Evolutionary conservation across 495 filamentous ascomycete species (phyloP).

Genomic region (Penicillium fimorum): DNA sequence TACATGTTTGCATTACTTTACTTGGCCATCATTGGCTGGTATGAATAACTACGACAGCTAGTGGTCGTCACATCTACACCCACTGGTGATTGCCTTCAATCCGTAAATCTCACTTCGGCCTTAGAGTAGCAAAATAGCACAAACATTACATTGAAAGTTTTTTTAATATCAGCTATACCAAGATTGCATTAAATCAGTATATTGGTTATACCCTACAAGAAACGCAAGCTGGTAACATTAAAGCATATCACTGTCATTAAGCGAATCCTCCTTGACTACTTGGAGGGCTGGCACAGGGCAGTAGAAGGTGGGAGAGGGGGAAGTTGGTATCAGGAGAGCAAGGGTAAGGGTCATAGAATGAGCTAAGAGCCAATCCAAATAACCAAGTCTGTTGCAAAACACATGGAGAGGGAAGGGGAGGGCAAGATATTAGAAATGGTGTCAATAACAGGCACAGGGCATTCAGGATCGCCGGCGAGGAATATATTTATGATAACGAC

Average conservation of each 20-base stretch:
- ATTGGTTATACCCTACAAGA: conserved; percentile 3
- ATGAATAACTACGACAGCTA: not conserved
- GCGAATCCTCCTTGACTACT: conserved; percentile 10
- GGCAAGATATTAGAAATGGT: conserved; percentile 23
- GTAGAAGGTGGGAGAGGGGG: not conserved
- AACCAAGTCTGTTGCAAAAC: conserved; percentile 4
- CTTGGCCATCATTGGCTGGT: not conserved
- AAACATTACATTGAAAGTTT: not conserved
- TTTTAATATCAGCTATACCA: not conserved
- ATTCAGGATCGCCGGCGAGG: conserved; percentile 16
- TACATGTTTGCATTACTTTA: conserved; percentile 1
- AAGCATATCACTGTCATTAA: conserved; percentile 14
- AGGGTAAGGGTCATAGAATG: not conserved
- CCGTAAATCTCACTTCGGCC: no score
- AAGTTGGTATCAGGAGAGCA: conserved; percentile 7
- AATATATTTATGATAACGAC: conserved; percentile 37
- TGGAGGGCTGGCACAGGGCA: not conserved
- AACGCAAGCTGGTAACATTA: not conserved
- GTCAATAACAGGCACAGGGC: conserved; percentile 18
- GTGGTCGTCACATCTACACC: no score
- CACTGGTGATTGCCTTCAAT: no score
- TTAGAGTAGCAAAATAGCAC: not conserved
- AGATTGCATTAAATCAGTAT: not conserved
- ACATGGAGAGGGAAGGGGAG: not conserved
- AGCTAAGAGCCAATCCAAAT: not conserved